Conservation (phyloP, 805 yeast species). For the Saturnispora kantuleensis region DNA sequence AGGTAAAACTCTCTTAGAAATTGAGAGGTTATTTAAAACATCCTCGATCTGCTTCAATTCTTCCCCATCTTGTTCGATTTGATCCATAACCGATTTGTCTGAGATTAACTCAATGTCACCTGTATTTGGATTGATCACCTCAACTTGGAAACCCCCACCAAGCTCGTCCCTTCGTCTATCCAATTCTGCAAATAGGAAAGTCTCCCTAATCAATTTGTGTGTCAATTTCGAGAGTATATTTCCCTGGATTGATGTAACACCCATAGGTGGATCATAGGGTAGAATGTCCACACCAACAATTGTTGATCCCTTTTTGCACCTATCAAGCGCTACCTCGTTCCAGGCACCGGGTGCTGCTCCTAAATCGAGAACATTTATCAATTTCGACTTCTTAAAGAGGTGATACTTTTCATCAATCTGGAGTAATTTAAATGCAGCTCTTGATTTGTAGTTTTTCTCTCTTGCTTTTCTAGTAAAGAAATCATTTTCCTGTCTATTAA, state of each 20-base stretch:
- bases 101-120: constrained; percentile 5
- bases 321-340: constrained; percentile 71
- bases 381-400: constrained; percentile 32
- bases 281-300: constrained; percentile 79
- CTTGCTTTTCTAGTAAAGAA: constrained; percentile 58
- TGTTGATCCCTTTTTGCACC: constrained; percentile 39
- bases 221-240: constrained; percentile 66
- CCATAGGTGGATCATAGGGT: constrained; percentile 68
- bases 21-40: constrained; percentile 1
- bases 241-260: constrained; percentile 77
- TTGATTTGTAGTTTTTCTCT: constrained; percentile 50
- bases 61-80: constrained; percentile 13
- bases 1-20: constrained; percentile 3
- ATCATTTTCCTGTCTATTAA: constrained; percentile 60
- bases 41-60: constrained; percentile 3
- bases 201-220: constrained; percentile 43
- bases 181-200: constrained; percentile 30
- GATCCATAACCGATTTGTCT: constrained; percentile 14
- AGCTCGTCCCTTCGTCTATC: constrained; percentile 19
- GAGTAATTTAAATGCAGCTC: constrained; percentile 85
- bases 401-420: constrained; percentile 61
- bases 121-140: constrained; percentile 1
- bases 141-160: constrained; percentile 3
- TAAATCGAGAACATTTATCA: constrained; percentile 56
- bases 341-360: constrained; percentile 95